Conservation (phyloP, 192 early-diverging fungal species). For the Anaeromyces robustus region DNA sequence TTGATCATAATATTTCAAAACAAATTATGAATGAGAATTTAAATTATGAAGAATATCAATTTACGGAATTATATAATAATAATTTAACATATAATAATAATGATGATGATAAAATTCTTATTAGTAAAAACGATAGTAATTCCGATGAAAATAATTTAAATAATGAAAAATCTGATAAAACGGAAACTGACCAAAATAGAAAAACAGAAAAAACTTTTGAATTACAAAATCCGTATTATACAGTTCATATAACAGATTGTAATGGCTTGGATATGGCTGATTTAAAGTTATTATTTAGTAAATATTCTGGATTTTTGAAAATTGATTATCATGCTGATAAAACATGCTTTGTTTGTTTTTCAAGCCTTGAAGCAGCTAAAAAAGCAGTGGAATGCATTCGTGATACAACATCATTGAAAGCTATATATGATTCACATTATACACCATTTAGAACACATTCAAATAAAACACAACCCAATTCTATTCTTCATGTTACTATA, state of each 20-base stretch:
- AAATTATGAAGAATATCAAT: neutral
- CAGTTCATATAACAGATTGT: neutral
- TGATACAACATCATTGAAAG: neutral
- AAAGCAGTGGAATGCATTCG: neutral
- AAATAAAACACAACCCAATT: neutral
- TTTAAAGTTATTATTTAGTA: neutral
- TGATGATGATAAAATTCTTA: neutral
- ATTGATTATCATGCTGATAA: neutral
- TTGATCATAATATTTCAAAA: neutral
- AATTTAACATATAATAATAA: neutral
- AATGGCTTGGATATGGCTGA: neutral
- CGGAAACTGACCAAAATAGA: neutral
- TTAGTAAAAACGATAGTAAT: neutral
- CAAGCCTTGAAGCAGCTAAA: neutral
- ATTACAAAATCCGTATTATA: neutral
- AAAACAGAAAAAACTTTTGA: neutral
- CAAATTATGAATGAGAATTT: neutral
- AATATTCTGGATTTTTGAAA: neutral
- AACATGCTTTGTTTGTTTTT: neutral
- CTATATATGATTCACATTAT: neutral
- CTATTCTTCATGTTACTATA: neutral
- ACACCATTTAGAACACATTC: neutral
- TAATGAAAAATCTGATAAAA: neutral
- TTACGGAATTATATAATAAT: neutral
- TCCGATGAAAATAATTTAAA: neutral